Evolutionary conservation across 23 red algal species (phyloP).

Genomic region (Cyanidiococcus yangmingshanensis): DNA sequence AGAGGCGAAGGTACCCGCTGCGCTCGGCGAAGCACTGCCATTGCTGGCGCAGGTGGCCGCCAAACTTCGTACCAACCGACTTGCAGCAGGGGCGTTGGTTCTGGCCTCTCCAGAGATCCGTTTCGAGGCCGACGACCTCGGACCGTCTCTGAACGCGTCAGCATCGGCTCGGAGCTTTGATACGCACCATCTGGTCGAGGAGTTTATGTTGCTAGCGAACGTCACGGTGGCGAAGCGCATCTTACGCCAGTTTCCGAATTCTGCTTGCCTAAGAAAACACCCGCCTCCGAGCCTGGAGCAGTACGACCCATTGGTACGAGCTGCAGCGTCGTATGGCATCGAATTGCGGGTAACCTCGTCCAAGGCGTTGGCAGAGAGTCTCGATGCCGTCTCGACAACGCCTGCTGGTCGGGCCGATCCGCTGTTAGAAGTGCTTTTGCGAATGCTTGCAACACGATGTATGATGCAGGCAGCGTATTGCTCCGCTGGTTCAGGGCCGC

Average conservation of each 20-base stretch:
- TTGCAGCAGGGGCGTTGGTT: conserved; percentile 69
- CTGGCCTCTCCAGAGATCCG: conserved; percentile 88
- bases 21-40: conserved; percentile 35
- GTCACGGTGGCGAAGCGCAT: conserved; percentile 71
- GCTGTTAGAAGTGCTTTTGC: conserved; percentile 65
- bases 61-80: conserved; percentile 42
- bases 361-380: conserved; percentile 55
- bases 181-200: conserved; percentile 87
- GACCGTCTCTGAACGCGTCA: too few species aligned
- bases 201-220: conserved; percentile 98
- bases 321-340: conserved; percentile 44
- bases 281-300: conserved; percentile 70
- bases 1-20: conserved; percentile 23
- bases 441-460: conserved; percentile 84
- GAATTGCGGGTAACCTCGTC: conserved; percentile 72
- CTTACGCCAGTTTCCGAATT: conserved; percentile 61
- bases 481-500: conserved; percentile 56
- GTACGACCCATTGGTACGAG: conserved; percentile 73
- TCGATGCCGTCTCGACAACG: conserved; percentile 47
- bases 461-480: conserved; percentile 99
- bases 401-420: conserved; percentile 45
- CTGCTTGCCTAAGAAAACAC: conserved; percentile 66
- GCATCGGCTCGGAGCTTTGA: conserved; percentile 19
- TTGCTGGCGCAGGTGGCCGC: conserved; percentile 54
- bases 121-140: conserved; percentile 46